These are phyloP conservation scores for Colletotrichum sp. DNA, from an alignment of 2,329 filamentous ascomycete genomes.

Conservation along the genomic window DNA sequence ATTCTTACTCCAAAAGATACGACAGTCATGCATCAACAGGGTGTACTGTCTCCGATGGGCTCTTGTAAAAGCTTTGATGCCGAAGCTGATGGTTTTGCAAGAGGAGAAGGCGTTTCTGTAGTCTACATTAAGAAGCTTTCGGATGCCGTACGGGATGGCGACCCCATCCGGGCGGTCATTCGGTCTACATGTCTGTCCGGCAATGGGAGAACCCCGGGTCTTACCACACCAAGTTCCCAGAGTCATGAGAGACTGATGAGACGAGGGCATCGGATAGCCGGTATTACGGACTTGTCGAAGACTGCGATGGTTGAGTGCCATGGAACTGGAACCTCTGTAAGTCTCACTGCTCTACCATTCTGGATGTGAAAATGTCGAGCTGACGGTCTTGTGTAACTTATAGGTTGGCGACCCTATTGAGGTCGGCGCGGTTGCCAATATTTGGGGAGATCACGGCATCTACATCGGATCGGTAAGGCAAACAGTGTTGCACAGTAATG, in stretches of 20 bases:
- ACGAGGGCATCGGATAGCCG: slow-evolving; percentile 35
- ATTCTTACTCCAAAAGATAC: slow-evolving; percentile 36
- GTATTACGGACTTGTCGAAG: slow-evolving; percentile 26
- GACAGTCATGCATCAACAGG: slow-evolving; percentile 35
- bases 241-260: slow-evolving; percentile 40
- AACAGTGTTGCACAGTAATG: rapidly evolving
- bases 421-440: slow-evolving; percentile 32
- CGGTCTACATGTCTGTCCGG: slow-evolving; percentile 37
- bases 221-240: slow-evolving; percentile 41
- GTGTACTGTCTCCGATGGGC: slow-evolving; percentile 38
- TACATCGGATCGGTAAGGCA: slow-evolving; percentile 28
- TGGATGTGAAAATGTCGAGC: not conserved
- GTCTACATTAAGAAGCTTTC: slow-evolving; percentile 51
- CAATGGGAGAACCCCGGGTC: slow-evolving; percentile 46
- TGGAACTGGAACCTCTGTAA: slow-evolving; percentile 42
- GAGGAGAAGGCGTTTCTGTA: slow-evolving; percentile 51
- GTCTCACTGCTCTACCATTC: slow-evolving; percentile 30
- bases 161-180: slow-evolving; percentile 46
- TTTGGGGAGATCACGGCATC: slow-evolving; percentile 30
- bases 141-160: slow-evolving; percentile 50
- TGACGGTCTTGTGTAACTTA: rapidly evolving
- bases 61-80: slow-evolving; percentile 43
- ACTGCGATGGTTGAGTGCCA: slow-evolving; percentile 43
- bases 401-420: slow-evolving; percentile 55
- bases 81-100: slow-evolving; percentile 53